A percentile compares a stretch with the other conserved stretches of the same genome.
Evolutionary conservation across 2,329 filamentous ascomycete species (phyloP).

Genomic region (Basipetospora chlamydospora): DNA sequence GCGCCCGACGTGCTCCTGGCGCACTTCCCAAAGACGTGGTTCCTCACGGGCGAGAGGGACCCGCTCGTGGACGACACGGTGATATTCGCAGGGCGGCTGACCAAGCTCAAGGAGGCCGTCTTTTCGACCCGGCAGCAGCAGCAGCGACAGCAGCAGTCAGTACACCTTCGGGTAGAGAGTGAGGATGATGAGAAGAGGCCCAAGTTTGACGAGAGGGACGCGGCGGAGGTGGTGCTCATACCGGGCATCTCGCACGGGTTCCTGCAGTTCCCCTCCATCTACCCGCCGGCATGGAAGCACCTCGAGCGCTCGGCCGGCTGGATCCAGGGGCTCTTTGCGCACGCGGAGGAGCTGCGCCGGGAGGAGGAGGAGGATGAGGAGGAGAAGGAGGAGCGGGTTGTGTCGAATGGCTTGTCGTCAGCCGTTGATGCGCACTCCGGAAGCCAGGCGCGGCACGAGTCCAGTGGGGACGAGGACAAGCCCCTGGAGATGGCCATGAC

Average conservation of each 20-base stretch:
- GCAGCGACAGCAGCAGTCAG: slow-evolving; percentile 14
- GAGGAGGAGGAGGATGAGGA: background rate
- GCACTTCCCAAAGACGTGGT: slow-evolving; percentile 86
- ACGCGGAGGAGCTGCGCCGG: slow-evolving; percentile 27
- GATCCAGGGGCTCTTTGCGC: slow-evolving; percentile 64
- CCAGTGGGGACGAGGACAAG: slow-evolving; percentile 62
- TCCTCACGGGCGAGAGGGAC: slow-evolving; percentile 88
- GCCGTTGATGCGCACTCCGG: no score
- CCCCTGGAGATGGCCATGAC: slow-evolving; percentile 70
- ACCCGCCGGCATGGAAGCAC: slow-evolving; percentile 80
- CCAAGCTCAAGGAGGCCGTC: slow-evolving; percentile 55
- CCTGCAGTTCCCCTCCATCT: slow-evolving; percentile 76
- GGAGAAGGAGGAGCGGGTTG: slow-evolving; percentile 6
- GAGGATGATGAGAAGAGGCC: slow-evolving; percentile 10
- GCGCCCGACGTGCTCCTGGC: slow-evolving; percentile 73
- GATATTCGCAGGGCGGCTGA: slow-evolving; percentile 81
- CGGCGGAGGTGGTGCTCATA: slow-evolving; percentile 64
- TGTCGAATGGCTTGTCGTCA: no score
- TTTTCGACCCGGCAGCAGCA: slow-evolving; percentile 19
- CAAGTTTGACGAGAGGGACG: slow-evolving; percentile 25
- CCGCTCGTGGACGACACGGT: slow-evolving; percentile 94
- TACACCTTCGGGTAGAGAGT: no score
- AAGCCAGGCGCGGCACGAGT: slow-evolving; percentile 30
- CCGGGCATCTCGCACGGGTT: slow-evolving; percentile 90
- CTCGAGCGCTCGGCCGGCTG: slow-evolving; percentile 66